Evolutionary conservation across 129 eudicot species (phyloP).

Genomic region (Deinandra increscens): DNA sequence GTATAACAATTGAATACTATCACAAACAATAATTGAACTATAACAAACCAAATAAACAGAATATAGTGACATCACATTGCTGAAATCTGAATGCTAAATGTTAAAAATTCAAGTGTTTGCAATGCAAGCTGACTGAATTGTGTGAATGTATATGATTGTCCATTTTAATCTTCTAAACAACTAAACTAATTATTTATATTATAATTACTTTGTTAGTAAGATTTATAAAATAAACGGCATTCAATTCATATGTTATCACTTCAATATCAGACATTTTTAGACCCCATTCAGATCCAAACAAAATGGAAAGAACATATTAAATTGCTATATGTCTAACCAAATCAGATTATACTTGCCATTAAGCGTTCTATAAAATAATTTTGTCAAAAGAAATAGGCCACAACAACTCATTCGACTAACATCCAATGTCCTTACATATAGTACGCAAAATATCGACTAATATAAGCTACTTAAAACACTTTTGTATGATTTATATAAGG

Average conservation of each 20-base stretch:
- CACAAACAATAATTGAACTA: not conserved
- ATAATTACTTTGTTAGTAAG: no score
- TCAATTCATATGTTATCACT: not conserved
- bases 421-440: not conserved
- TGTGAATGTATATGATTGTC: not conserved
- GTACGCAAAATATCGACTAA: not conserved
- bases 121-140: not conserved
- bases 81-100: not conserved
- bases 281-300: not conserved
- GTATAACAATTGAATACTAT: not conserved
- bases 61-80: not conserved
- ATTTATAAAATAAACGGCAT: not conserved
- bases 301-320: not conserved
- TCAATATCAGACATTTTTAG: not conserved
- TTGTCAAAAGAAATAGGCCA: not conserved
- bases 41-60: not conserved
- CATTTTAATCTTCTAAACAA: not conserved
- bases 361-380: not conserved
- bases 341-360: not conserved
- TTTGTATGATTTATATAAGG: conserved; percentile 4
- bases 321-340: not conserved
- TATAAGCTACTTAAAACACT: not conserved
- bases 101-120: not conserved
- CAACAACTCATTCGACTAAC: not conserved
- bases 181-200: not conserved